A percentile compares a stretch with the other conserved stretches of the same genome.
phyloP scores from a whole-genome alignment of 2,329 filamentous ascomycete genomes.

The Cladosporium halotolerans region DNA sequence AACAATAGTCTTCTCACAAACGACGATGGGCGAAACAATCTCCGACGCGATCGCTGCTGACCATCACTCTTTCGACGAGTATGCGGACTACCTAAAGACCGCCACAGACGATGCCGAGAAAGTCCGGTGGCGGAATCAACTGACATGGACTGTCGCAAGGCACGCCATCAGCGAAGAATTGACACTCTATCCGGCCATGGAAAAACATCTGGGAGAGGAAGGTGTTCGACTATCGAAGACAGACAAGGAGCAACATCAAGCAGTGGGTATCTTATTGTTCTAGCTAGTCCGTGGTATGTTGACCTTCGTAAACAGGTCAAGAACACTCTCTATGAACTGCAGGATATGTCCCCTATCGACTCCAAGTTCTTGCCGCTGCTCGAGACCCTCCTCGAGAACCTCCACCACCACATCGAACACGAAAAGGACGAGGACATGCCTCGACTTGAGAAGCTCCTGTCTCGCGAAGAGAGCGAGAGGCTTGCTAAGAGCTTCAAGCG shows the following conservation, averaged over 20 bases:
- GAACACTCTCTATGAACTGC: slow-evolving; percentile 17
- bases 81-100: slow-evolving; percentile 40
- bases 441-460: slow-evolving; percentile 16
- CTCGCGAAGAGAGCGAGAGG: slow-evolving; percentile 15
- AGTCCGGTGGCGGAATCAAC: slow-evolving; percentile 44
- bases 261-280: slow-evolving; percentile 1
- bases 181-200: slow-evolving; percentile 33
- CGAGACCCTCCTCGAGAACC: slow-evolving; percentile 15
- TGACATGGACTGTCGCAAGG: slow-evolving; percentile 48
- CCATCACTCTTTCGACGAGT: slow-evolving; percentile 37
- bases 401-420: slow-evolving; percentile 20
- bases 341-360: slow-evolving; percentile 17
- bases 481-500: slow-evolving; percentile 17
- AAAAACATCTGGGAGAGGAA: slow-evolving; percentile 28
- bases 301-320: slow-evolving; percentile 16
- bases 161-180: slow-evolving; percentile 49
- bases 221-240: slow-evolving; percentile 29
- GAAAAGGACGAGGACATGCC: slow-evolving; percentile 21
- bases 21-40: slow-evolving; percentile 13
- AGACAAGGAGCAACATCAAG: slow-evolving; percentile 30
- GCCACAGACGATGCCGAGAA: slow-evolving; percentile 38
- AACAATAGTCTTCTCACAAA: background rate
- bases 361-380: slow-evolving; percentile 17
- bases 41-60: slow-evolving; percentile 38
- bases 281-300: background rate